These are phyloP conservation scores for Mortierella sp. DNA, from an alignment of 371 early-diverging fungal genomes.

Conservation along the genomic window DNA sequence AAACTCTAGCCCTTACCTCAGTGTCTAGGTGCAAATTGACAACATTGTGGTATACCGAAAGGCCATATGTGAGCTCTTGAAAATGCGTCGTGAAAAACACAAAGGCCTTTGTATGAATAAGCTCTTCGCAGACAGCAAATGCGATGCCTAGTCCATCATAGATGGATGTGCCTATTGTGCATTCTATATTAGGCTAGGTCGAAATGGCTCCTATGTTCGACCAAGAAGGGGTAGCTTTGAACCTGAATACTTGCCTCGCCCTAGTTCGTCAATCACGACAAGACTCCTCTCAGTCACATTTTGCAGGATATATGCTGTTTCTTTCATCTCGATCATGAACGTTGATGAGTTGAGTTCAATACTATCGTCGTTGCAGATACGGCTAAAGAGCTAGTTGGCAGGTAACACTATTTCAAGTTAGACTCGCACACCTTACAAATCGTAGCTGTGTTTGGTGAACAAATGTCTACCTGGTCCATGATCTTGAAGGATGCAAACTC, in stretches of 20 bases:
- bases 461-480: slow-evolving; percentile 64
- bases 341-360: slow-evolving; percentile 78
- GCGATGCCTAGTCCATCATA: slow-evolving; percentile 85
- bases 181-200: too few species aligned
- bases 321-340: slow-evolving; percentile 94
- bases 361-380: slow-evolving; percentile 79
- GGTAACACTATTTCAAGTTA: not conserved
- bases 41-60: slow-evolving; percentile 71
- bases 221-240: not conserved
- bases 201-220: too few species aligned
- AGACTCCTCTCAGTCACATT: slow-evolving; percentile 75
- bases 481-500: slow-evolving; percentile 86
- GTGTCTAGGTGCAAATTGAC: slow-evolving; percentile 73
- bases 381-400: slow-evolving; percentile 61
- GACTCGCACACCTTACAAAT: too few species aligned
- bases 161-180: slow-evolving; percentile 73
- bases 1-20: slow-evolving; percentile 40
- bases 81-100: slow-evolving; percentile 82
- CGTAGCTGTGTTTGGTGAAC: too few species aligned
- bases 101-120: slow-evolving; percentile 69
- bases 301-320: slow-evolving; percentile 86
- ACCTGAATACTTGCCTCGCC: slow-evolving; percentile 75
- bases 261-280: slow-evolving; percentile 96
- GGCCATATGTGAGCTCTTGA: slow-evolving; percentile 61
- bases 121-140: slow-evolving; percentile 80